Evolutionary conservation across 768 basidiomycete genomes (phyloP), one percentile per base, ranked within the genome.

Genomic region (Mycena rosella): DNA sequence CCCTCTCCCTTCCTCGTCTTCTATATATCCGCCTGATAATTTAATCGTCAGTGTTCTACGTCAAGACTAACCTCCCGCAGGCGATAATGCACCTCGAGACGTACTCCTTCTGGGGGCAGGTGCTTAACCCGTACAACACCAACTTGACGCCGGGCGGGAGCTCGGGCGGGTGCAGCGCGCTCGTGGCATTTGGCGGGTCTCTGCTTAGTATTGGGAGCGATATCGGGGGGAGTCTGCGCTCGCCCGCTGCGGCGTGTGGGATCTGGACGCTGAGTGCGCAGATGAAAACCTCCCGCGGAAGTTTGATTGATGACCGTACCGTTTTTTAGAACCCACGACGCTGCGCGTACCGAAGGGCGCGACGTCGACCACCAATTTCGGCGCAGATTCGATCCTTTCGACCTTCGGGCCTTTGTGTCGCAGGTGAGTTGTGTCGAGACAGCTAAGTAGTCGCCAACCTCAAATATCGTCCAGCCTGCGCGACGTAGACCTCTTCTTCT

Each of bases 391-490:
- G 83, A 90, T 74, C 80, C 79, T 48, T 9, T 85, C 87, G 26
- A 86, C 88, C 15, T 79, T 87, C 18, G 89, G 89, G 1, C 89
- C 89, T 17, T 77, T 90, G 73, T 83, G 2, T 72, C 73, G 56
- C 79, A 84, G 49, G 67, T 89, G 53, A 74, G 74, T 34, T 84
- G 49, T 22, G 29, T 6, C 26, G n/a, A n/a, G n/a, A n/a, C n/a
- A n/a, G n/a, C n/a, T n/a, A n/a, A n/a, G n/a, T n/a, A n/a, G 30
- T 36, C 17, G n/a, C n/a, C n/a, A n/a, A n/a, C 36, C 13, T 8
- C 1, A 29, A 10, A n/a, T 53, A 9, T 38, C 17, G 52, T 2
- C 1, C 34, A 79, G 77, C 27, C 75, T 77, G 4, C 74, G 78
- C 3, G 80, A 81, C 54, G 65, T 80, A 5, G 70, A 74, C 15